Evolutionary conservation across 2,329 filamentous ascomycete genomes (phyloP).

Genomic region (Calonectria fujianensis): DNA sequence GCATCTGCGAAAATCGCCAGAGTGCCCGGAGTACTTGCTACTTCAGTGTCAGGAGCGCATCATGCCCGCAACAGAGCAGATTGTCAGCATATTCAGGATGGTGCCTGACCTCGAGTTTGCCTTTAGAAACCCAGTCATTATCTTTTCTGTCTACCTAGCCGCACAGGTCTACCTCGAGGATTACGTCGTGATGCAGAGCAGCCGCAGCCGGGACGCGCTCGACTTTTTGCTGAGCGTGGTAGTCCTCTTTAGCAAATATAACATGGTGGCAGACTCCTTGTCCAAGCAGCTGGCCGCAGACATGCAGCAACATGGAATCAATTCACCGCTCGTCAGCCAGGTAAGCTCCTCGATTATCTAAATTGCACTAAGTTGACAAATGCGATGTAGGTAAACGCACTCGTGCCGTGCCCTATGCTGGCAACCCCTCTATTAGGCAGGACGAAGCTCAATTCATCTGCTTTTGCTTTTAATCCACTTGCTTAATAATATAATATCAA

Average conservation of each 20-base stretch:
- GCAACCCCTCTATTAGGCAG: background rate
- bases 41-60: constrained; percentile 8
- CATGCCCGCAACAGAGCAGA: constrained; percentile 6
- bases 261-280: background rate
- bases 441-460: background rate
- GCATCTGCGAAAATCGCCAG: background rate
- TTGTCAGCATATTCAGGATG: constrained; percentile 10
- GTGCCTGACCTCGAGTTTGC: background rate
- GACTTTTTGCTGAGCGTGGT: background rate
- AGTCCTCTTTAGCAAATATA: background rate
- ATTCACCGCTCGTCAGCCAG: background rate
- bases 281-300: constrained; percentile 4
- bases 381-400: background rate
- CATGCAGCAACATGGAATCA: constrained; percentile 2
- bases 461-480: background rate
- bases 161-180: constrained; percentile 9
- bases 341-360: background rate
- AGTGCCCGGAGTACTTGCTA: background rate
- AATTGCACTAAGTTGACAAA: background rate
- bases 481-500: background rate
- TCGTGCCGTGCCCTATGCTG: background rate
- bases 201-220: background rate
- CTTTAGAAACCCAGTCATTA: background rate
- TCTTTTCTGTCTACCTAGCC: background rate
- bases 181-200: background rate